Conservation (phyloP, 2,329 filamentous ascomycete species). For the Bipolaris victoriae region DNA sequence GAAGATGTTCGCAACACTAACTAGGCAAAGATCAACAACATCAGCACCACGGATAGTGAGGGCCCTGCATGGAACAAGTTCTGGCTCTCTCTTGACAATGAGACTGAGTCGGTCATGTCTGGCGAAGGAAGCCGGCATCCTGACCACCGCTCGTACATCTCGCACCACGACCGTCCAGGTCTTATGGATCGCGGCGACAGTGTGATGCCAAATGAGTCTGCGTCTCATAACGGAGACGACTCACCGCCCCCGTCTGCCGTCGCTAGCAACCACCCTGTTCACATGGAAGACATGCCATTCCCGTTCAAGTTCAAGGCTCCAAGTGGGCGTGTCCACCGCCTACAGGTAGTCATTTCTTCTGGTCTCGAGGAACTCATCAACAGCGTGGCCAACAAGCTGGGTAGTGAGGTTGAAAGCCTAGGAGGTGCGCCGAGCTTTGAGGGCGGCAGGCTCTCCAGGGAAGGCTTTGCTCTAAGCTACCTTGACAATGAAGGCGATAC, state of each 20-base stretch:
- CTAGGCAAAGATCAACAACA: slow-evolving; percentile 74
- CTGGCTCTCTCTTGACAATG: slow-evolving; percentile 94
- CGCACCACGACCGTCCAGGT: slow-evolving; percentile 71
- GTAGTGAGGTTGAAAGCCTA: slow-evolving; percentile 79
- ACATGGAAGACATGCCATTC: slow-evolving; percentile 75
- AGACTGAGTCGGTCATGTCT: slow-evolving; percentile 95
- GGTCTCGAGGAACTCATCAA: slow-evolving; percentile 81
- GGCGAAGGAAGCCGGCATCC: slow-evolving; percentile 78
- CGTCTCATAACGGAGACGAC: slow-evolving; percentile 84
- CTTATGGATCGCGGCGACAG: slow-evolving; percentile 75
- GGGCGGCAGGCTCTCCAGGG: slow-evolving; percentile 75
- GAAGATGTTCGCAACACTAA: slow-evolving; percentile 13
- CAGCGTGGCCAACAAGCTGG: slow-evolving; percentile 83
- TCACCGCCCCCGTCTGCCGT: slow-evolving; percentile 73
- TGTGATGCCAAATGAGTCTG: slow-evolving; percentile 90
- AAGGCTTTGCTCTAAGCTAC: slow-evolving; percentile 92
- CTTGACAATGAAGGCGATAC: slow-evolving; percentile 96
- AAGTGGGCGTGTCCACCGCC: slow-evolving; percentile 87
- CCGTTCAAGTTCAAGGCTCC: slow-evolving; percentile 99
- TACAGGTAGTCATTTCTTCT: slow-evolving; percentile 81
- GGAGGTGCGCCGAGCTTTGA: slow-evolving; percentile 80
- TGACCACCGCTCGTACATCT: slow-evolving; percentile 77
- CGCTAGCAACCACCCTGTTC: slow-evolving; percentile 62
- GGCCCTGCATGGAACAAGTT: slow-evolving; percentile 99
- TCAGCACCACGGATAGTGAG: slow-evolving; percentile 85